Conservation (phyloP, 345 rosid species). For the Populus pruinosa region DNA sequence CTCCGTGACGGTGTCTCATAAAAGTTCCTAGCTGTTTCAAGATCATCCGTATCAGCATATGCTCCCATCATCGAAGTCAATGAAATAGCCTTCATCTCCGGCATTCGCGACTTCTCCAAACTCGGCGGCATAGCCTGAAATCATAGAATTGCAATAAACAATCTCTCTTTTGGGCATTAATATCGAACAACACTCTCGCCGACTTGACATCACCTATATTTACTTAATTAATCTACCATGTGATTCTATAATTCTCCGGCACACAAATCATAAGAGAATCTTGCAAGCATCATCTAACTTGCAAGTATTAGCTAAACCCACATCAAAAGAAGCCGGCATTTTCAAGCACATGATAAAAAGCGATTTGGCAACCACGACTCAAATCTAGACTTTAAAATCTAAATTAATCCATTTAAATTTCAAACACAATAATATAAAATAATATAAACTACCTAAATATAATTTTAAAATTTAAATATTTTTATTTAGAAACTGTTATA, state of each 20-base stretch:
- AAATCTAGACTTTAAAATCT: slow-evolving; percentile 24
- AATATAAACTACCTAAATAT: too few relatives aligned
- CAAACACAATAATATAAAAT: too few relatives aligned
- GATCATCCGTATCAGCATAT: slow-evolving; percentile 23
- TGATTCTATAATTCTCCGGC: slow-evolving; percentile 34
- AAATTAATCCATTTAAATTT: too few relatives aligned
- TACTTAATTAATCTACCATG: slow-evolving; percentile 11
- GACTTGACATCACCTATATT: slow-evolving; percentile 22
- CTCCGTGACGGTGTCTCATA: slow-evolving; percentile 27
- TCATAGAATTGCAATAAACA: slow-evolving; percentile 44
- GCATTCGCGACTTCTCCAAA: slow-evolving; percentile 33
- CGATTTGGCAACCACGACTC: slow-evolving; percentile 22
- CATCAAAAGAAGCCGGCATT: slow-evolving; percentile 1
- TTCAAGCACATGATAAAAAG: slow-evolving; percentile 21
- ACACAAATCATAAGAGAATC: slow-evolving; percentile 30
- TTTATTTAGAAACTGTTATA: too few relatives aligned
- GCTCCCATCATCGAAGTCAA: slow-evolving; percentile 40
- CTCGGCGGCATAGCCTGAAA: slow-evolving; percentile 31
- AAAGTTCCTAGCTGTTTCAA: slow-evolving; percentile 16
- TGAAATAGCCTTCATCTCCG: slow-evolving; percentile 40
- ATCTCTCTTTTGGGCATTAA: slow-evolving; percentile 36
- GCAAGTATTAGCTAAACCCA: not conserved
- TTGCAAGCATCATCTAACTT: slow-evolving; percentile 22
- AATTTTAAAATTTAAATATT: too few relatives aligned
- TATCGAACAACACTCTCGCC: slow-evolving; percentile 39